Evolutionary conservation across 2,329 filamentous ascomycete species (phyloP).

Genomic region (Colletotrichum sp.): DNA sequence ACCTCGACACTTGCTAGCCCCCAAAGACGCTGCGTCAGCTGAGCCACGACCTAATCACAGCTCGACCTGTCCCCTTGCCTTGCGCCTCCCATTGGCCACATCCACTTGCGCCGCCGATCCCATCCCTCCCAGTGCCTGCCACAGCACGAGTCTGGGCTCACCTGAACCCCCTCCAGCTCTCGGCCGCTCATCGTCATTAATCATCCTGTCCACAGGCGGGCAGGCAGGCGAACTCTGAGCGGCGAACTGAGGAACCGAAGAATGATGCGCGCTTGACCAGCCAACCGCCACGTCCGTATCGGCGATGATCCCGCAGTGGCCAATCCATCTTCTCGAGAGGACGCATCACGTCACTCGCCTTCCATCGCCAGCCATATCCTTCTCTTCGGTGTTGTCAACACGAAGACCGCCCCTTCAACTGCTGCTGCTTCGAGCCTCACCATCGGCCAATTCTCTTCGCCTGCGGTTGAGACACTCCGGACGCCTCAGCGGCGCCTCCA

Average conservation of each 20-base stretch:
- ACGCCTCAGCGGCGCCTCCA: background rate
- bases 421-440: background rate
- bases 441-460: background rate
- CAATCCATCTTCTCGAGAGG: background rate
- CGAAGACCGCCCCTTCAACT: background rate
- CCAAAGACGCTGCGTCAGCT: slow-evolving; percentile 5
- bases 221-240: background rate
- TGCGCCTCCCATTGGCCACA: background rate
- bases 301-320: background rate
- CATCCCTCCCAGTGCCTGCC: background rate
- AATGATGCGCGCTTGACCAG: background rate
- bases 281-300: background rate
- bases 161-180: slow-evolving; percentile 1
- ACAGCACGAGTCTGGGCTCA: background rate
- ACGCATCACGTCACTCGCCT: background rate
- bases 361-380: background rate
- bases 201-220: background rate
- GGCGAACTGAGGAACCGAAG: background rate
- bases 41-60: slow-evolving; percentile 8
- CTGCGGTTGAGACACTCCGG: background rate
- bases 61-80: background rate
- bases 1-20: background rate
- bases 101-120: slow-evolving; percentile 9
- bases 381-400: background rate
- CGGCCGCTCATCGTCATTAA: slow-evolving; percentile 6